These are phyloP conservation scores for Plectosphaerella cucumerina DNA, from an alignment of 2,329 filamentous ascomycete species.

Conservation along the genomic window DNA sequence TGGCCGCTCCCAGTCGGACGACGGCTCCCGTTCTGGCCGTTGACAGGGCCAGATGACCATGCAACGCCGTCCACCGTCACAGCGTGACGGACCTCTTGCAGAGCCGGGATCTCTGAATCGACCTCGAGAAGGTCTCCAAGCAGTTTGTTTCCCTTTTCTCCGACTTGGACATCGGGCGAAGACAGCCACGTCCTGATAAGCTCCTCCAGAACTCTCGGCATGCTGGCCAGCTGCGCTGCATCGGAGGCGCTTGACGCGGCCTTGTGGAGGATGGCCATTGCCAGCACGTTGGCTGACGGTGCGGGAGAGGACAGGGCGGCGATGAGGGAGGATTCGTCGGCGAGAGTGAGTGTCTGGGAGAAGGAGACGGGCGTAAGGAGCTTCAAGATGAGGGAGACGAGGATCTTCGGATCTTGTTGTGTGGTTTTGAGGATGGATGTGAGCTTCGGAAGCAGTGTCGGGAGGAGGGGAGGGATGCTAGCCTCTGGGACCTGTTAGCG, in stretches of 20 bases:
- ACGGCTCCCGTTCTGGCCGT: slow-evolving; percentile 25
- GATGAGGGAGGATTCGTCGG: slow-evolving; percentile 46
- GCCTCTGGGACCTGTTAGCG: slow-evolving; percentile 28
- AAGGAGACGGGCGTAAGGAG: slow-evolving; percentile 52
- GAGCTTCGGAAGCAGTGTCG: slow-evolving; percentile 49
- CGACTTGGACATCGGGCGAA: slow-evolving; percentile 49
- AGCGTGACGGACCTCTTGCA: slow-evolving; percentile 7
- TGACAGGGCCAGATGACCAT: slow-evolving; percentile 1
- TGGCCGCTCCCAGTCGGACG: neutral
- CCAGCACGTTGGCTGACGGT: slow-evolving; percentile 54
- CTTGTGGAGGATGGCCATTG: slow-evolving; percentile 52
- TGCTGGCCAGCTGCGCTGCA: slow-evolving; percentile 43
- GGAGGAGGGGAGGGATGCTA: slow-evolving; percentile 47
- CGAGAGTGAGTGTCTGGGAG: slow-evolving; percentile 44
- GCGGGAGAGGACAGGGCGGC: slow-evolving; percentile 49
- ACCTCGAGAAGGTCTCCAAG: slow-evolving; percentile 51
- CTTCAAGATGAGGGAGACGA: slow-evolving; percentile 51
- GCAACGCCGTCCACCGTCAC: slow-evolving; percentile 4
- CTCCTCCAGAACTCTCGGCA: slow-evolving; percentile 42
- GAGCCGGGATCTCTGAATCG: slow-evolving; percentile 39
- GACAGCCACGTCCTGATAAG: slow-evolving; percentile 50
- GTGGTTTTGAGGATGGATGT: slow-evolving; percentile 48
- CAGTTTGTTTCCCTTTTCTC: slow-evolving; percentile 45
- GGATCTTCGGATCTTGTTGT: slow-evolving; percentile 42
- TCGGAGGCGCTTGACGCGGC: slow-evolving; percentile 44